Base-by-base conservation (phyloP, 2,329 filamentous ascomycete species). In the Chalaropsis ovoidea region DNA sequence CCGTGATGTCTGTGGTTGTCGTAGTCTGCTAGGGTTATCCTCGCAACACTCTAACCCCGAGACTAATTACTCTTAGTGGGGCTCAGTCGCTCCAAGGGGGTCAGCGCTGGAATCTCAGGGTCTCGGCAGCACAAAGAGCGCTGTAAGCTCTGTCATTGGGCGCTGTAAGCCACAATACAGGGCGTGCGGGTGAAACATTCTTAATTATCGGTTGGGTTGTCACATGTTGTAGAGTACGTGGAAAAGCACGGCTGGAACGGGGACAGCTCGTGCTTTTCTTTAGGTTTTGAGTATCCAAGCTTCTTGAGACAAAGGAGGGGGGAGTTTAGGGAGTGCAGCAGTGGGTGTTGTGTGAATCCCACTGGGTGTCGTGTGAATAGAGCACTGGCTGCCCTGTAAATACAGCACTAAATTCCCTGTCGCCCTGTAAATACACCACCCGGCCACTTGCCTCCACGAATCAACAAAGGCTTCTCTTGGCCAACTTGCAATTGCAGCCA, bases 171-270 rank as follows among this genome's bases (percentile, higher is more conserved):
- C 27, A 56, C 17, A 10, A 35, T 56, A 3, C 15, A 13, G 24
- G 52, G 52, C 7, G n/a, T 35, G 54, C 17, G 24, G n/a, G 27
- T 58, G 54, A 58, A 58, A 58, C 54, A 58, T 58, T 58, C 31
- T 58, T 58, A 58, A 58, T 58, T 58, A 58, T 27, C 4, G 54
- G 24, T 35, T 58, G 2, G 54, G 24, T 35, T 58, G 54, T 58
- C 54, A 58, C 54, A 58, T 39, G 54, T 58, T 58, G 54, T 19
- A 58, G 54, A 58, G 35, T 6, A 39, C 35, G 3, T 39, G 35
- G 35, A 39, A 3, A 39, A 39, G 35, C n/a, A n/a, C n/a, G n/a
- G n/a, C 35, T 39, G 35, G 11, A 58, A n/a, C 54, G 39, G 4
- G 35, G 35, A 39, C 35, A 39, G 35, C 19, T 24, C 47, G 24